These are phyloP conservation scores for Pouteria glomerata DNA, from an alignment of 148 eudicot genomes.

Conservation along the genomic window DNA sequence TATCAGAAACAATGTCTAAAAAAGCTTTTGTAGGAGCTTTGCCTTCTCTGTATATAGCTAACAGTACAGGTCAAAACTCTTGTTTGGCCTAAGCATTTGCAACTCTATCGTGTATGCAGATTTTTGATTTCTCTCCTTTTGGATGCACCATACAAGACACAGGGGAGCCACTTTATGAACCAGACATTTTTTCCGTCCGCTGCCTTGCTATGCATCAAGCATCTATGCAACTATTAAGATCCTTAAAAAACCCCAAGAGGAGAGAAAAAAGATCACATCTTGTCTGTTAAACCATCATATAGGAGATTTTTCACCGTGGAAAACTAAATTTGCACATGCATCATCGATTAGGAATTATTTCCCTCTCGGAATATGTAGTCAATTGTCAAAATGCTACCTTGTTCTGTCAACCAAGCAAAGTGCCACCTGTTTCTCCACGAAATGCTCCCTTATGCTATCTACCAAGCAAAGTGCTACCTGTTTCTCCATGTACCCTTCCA, in stretches of 20 bases:
- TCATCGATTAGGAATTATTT: background rate
- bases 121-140: no score
- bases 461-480: background rate
- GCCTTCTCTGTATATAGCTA: background rate
- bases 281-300: background rate
- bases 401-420: background rate
- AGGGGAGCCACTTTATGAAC: no score
- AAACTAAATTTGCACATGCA: background rate
- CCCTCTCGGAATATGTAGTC: slow-evolving; percentile 1
- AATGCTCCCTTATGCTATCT: background rate
- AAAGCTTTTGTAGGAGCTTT: background rate
- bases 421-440: background rate
- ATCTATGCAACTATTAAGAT: background rate
- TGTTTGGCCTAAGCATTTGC: no score
- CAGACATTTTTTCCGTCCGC: no score
- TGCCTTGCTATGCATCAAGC: background rate
- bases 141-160: no score
- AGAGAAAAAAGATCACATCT: background rate
- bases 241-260: background rate
- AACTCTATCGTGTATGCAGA: no score
- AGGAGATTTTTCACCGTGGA: background rate
- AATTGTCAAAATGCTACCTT: background rate
- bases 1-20: no score
- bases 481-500: background rate
- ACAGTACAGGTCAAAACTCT: background rate